phyloP scores from a whole-genome alignment of 225 moss, liverwort and hornwort species.

The Antitrichia curtipendula region DNA sequence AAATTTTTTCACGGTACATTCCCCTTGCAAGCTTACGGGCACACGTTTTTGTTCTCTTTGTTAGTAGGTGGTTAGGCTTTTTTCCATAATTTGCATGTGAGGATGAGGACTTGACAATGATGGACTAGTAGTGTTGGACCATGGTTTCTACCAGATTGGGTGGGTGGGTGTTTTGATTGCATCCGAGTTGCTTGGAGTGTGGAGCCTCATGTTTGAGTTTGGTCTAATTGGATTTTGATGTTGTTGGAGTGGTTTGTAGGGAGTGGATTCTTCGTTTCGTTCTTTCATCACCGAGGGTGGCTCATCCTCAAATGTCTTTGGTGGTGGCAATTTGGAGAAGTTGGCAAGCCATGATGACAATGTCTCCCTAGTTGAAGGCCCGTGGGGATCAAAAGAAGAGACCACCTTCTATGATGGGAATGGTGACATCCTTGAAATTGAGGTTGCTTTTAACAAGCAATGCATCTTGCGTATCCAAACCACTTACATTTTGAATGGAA shows the following conservation, averaged over 20 bases:
- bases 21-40: no score
- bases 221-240: background rate
- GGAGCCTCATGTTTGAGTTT: background rate
- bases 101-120: background rate
- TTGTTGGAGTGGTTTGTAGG: background rate
- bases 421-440: background rate
- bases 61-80: no score
- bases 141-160: accelerated
- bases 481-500: background rate
- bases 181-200: no score
- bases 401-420: background rate
- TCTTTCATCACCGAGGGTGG: no score
- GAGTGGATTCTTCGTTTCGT: background rate
- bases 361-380: background rate
- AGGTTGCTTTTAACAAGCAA: background rate
- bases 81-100: background rate
- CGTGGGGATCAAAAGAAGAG: background rate
- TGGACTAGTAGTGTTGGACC: background rate
- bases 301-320: no score
- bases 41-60: no score
- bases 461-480: background rate
- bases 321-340: no score
- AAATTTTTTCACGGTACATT: accelerated
- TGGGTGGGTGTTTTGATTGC: background rate
- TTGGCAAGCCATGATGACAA: background rate